Evolutionary conservation across 2,329 filamentous ascomycete genomes (phyloP).

Genomic region (Clarireedia monteithiana): DNA sequence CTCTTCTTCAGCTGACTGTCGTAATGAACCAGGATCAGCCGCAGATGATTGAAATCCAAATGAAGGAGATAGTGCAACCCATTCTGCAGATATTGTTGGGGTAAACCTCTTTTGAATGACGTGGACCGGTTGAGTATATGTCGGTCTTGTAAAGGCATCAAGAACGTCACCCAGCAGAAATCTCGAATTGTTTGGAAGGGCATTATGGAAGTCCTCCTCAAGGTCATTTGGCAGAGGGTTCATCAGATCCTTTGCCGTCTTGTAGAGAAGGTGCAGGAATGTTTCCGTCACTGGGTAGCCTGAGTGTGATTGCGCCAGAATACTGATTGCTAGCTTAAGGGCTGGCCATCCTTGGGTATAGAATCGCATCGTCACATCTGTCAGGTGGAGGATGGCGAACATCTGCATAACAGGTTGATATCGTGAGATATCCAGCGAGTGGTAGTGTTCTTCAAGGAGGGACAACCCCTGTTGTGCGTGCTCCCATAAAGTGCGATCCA

Average conservation of each 20-base stretch:
- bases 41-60: constrained; percentile 14
- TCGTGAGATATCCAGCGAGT: constrained; percentile 23
- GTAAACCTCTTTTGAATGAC: constrained; percentile 25
- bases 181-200: neutral
- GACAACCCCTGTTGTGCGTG: constrained; percentile 28
- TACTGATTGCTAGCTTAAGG: constrained; percentile 25
- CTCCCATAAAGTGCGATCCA: constrained; percentile 25
- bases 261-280: constrained; percentile 27
- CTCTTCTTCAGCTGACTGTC: constrained; percentile 18
- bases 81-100: constrained; percentile 25
- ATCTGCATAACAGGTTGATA: constrained; percentile 30
- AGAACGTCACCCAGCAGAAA: constrained; percentile 27
- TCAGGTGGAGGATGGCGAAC: constrained; percentile 28
- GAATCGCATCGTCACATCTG: constrained; percentile 26
- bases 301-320: constrained; percentile 22
- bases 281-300: constrained; percentile 28
- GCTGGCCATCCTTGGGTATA: constrained; percentile 24
- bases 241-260: constrained; percentile 19
- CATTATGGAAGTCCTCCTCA: constrained; percentile 5
- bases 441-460: constrained; percentile 27
- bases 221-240: constrained; percentile 20
- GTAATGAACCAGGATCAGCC: constrained; percentile 7
- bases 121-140: constrained; percentile 25
- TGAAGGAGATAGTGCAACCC: constrained; percentile 14
- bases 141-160: constrained; percentile 27